These are phyloP conservation scores for Aureobasidium sp. DNA, from an alignment of 2,329 filamentous ascomycete genomes.

Conservation along the genomic window DNA sequence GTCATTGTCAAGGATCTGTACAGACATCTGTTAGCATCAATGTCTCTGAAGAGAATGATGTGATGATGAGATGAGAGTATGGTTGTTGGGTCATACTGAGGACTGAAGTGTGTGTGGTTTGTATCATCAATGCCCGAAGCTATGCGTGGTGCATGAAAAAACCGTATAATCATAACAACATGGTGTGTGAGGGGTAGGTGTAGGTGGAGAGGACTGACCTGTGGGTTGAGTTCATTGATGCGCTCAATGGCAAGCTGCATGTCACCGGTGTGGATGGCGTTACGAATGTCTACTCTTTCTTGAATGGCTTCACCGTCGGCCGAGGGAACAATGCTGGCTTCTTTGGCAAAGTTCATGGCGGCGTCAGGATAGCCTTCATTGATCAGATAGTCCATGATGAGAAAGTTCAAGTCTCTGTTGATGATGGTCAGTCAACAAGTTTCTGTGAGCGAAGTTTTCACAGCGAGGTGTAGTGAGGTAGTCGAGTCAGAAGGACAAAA, in stretches of 20 bases:
- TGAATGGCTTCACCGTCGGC: conserved; percentile 64
- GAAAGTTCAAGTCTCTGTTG: conserved; percentile 80
- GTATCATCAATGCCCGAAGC: conserved; percentile 80
- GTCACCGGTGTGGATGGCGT: conserved; percentile 76
- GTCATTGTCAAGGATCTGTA: conserved; percentile 78
- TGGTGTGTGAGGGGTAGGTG: conserved; percentile 16
- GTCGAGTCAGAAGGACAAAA: conserved; percentile 64
- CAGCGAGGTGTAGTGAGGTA: conserved; percentile 20
- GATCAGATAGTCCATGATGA: conserved; percentile 95
- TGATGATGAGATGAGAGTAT: not conserved
- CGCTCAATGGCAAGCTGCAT: conserved; percentile 79
- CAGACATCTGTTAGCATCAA: conserved; percentile 15
- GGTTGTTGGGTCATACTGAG: conserved; percentile 66
- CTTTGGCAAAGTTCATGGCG: conserved; percentile 85
- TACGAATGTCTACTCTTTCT: conserved; percentile 73
- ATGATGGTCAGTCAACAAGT: conserved; percentile 20
- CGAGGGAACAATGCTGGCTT: conserved; percentile 77
- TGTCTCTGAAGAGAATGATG: not conserved
- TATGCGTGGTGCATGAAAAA: conserved; percentile 99
- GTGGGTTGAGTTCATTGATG: conserved; percentile 82
- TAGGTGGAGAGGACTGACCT: conserved; percentile 55
- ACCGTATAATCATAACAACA: conserved; percentile 85
- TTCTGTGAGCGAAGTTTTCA: conserved; percentile 15
- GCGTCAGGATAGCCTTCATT: conserved; percentile 91
- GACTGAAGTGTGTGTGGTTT: conserved; percentile 72